Conservation (phyloP, 2,329 filamentous ascomycete genomes). For the Cercospora nicotianae region DNA sequence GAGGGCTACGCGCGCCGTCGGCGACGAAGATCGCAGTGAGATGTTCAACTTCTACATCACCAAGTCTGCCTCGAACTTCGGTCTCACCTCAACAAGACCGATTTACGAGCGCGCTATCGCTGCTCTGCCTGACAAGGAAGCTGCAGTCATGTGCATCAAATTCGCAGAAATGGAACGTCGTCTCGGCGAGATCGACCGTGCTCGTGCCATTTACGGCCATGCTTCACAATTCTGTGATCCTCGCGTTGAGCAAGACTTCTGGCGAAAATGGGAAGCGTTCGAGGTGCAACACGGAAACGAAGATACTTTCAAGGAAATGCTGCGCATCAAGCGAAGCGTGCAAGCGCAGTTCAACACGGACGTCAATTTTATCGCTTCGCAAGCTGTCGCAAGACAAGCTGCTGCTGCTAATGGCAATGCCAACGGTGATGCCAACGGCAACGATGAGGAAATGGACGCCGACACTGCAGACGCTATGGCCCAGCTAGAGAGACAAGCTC, state of each 20-base stretch:
- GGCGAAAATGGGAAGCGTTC: conserved; percentile 95
- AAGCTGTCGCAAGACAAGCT: conserved; percentile 79
- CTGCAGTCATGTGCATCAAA: conserved; percentile 97
- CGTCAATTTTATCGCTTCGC: conserved; percentile 96
- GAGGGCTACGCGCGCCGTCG: conserved; percentile 88
- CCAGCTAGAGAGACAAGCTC: conserved; percentile 81
- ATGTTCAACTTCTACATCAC: conserved; percentile 99
- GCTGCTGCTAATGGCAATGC: conserved; percentile 40
- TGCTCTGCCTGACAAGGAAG: conserved; percentile 87
- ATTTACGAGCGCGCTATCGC: conserved; percentile 97
- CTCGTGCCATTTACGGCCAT: conserved; percentile 92
- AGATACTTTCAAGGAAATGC: conserved; percentile 99
- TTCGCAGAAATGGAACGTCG: conserved; percentile 96
- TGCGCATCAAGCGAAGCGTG: conserved; percentile 94
- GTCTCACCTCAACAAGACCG: conserved; percentile 85
- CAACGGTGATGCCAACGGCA: conserved; percentile 46
- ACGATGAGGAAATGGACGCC: conserved; percentile 45
- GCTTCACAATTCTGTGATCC: conserved; percentile 97
- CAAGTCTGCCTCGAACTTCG: conserved; percentile 97
- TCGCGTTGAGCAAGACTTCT: conserved; percentile 83
- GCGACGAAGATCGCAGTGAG: conserved; percentile 89
- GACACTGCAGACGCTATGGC: conserved; percentile 79
- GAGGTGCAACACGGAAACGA: conserved; percentile 98
- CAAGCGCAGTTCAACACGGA: conserved; percentile 98
- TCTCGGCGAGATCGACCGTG: conserved; percentile 89